Conservation (phyloP, 2,329 filamentous ascomycete genomes). For the Colletotrichum lindemuthianum region DNA sequence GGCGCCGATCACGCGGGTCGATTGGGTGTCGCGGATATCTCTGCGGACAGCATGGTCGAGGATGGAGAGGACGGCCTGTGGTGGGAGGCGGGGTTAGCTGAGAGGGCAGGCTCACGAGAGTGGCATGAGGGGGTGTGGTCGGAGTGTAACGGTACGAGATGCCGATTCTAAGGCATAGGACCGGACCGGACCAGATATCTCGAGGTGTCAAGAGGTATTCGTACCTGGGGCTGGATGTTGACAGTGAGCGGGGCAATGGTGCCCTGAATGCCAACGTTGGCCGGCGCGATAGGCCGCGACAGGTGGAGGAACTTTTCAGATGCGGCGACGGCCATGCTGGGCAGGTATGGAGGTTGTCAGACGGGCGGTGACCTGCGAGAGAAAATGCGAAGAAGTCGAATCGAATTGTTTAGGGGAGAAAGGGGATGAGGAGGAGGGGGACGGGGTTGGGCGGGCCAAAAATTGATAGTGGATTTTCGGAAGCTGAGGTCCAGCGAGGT, state of each 20-base stretch:
- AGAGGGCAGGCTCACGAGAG: not conserved
- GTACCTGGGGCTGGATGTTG: conserved; percentile 93
- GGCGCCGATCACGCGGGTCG: conserved; percentile 95
- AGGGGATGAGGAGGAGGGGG: conserved; percentile 29
- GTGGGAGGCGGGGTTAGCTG: conserved; percentile 20
- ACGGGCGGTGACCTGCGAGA: conserved; percentile 11
- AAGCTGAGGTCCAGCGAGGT: not conserved
- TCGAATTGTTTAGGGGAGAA: conserved; percentile 33
- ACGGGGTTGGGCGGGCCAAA: conserved; percentile 29
- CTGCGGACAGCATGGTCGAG: conserved; percentile 94
- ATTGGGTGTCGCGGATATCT: conserved; percentile 78
- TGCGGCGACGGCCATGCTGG: conserved; percentile 78
- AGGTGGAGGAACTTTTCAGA: conserved; percentile 93
- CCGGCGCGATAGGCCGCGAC: conserved; percentile 88
- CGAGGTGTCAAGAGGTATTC: conserved; percentile 42
- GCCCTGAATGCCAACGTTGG: conserved; percentile 79
- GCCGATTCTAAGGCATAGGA: conserved; percentile 17
- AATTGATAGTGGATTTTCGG: conserved; percentile 39
- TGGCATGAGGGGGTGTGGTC: not conserved
- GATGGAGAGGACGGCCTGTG: conserved; percentile 76
- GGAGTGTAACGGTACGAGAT: conserved; percentile 6
- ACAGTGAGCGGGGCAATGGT: conserved; percentile 93
- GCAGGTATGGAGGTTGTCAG: conserved; percentile 43
- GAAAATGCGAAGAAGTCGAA: conserved; percentile 26
- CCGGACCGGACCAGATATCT: too few relatives aligned